Evolutionary conservation across 257 asterid species (phyloP).

Genomic region (Nicotiana sylvestris): DNA sequence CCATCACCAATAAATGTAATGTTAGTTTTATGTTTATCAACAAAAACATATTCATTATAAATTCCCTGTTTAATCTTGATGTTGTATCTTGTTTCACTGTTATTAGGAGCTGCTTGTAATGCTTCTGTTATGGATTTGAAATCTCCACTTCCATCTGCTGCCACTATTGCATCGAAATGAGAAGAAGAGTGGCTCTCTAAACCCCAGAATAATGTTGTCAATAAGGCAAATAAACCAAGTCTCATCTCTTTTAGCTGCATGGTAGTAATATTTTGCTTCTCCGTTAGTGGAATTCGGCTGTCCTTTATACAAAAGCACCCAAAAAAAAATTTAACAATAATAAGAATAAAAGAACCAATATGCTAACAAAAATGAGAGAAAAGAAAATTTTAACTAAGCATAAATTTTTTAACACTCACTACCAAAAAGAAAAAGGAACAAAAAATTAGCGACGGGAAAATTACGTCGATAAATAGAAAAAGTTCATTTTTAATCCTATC

Average conservation of each 20-base stretch:
- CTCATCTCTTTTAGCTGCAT: background rate
- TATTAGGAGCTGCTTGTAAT: constrained; percentile 7
- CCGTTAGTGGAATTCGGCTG: too few relatives aligned
- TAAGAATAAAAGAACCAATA: background rate
- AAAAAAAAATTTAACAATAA: background rate
- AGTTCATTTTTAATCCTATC: too few relatives aligned
- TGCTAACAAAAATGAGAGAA: background rate
- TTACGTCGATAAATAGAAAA: too few relatives aligned
- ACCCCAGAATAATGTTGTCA: background rate
- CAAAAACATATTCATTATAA: constrained; percentile 8
- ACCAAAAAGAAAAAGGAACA: too few relatives aligned
- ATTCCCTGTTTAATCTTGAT: constrained; percentile 12
- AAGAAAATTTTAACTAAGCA: background rate
- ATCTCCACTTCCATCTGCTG: constrained; percentile 16
- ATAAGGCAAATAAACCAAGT: background rate
- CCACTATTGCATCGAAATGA: background rate
- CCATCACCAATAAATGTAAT: constrained; percentile 16
- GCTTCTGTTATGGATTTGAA: constrained; percentile 10
- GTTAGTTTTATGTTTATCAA: background rate
- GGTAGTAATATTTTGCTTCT: background rate
- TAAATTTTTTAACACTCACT: too few relatives aligned
- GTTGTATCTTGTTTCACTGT: background rate
- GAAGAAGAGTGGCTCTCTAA: background rate
- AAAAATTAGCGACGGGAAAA: too few relatives aligned
- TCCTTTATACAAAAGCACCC: background rate